A percentile compares a stretch with the other conserved stretches of the same genome.
These are phyloP conservation scores for Wickerhamomyces bisporus DNA, from an alignment of 805 yeast species.

Conservation along the genomic window DNA sequence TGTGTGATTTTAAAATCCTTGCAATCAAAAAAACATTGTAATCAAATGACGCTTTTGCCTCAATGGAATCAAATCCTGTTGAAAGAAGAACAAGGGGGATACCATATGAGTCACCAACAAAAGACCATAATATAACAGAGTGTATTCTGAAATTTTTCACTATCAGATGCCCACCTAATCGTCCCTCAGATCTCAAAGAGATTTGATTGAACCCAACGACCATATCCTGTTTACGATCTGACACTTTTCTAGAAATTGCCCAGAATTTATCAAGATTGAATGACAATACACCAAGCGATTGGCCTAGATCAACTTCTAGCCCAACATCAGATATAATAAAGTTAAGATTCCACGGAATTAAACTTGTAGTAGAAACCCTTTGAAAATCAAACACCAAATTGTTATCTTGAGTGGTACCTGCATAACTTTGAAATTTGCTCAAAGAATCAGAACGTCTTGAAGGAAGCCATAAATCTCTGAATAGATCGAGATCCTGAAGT, in stretches of 20 bases:
- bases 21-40: slow-evolving; percentile 78
- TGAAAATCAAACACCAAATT: slow-evolving; percentile 40
- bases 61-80: slow-evolving; percentile 49
- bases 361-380: slow-evolving; percentile 54
- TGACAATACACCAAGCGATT: slow-evolving; percentile 66
- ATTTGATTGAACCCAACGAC: slow-evolving; percentile 53
- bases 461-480: slow-evolving; percentile 71
- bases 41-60: slow-evolving; percentile 68
- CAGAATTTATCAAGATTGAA: slow-evolving; percentile 56
- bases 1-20: slow-evolving; percentile 38
- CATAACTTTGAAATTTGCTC: too few relatives aligned
- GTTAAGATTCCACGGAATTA: slow-evolving; percentile 72
- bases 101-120: slow-evolving; percentile 36
- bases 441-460: not conserved
- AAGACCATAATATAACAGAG: slow-evolving; percentile 70
- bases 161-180: slow-evolving; percentile 68
- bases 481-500: slow-evolving; percentile 78
- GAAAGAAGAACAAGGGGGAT: slow-evolving; percentile 67
- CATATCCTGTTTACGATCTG: slow-evolving; percentile 68
- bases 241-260: slow-evolving; percentile 61
- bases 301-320: slow-evolving; percentile 72
- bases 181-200: slow-evolving; percentile 57
- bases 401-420: slow-evolving; percentile 4
- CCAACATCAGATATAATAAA: slow-evolving; percentile 47
- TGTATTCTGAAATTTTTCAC: slow-evolving; percentile 47